Conservation (phyloP, 371 early-diverging fungal genomes). For the Racocetra persica region DNA sequence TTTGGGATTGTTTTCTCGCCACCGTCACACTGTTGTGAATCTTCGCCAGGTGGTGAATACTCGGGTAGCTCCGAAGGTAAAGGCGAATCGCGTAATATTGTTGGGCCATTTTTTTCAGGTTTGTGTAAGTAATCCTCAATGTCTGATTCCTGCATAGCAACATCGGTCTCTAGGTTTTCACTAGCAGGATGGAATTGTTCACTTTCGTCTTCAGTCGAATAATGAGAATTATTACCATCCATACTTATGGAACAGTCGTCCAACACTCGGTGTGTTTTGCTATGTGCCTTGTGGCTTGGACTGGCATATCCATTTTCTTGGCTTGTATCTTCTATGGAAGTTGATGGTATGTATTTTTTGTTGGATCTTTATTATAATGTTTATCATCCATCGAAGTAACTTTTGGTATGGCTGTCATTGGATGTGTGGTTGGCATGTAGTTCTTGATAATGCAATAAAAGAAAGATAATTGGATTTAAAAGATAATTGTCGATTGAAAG, state of each 20-base stretch:
- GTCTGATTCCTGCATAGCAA: background rate
- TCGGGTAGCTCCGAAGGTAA: constrained; percentile 3
- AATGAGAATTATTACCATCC: constrained; percentile 14
- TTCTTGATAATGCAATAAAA: background rate
- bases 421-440: constrained; percentile 40
- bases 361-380: constrained; percentile 23
- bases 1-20: background rate
- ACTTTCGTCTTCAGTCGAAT: constrained; percentile 26
- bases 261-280: background rate
- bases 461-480: no score
- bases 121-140: background rate
- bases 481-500: no score
- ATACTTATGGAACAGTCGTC: constrained; percentile 13
- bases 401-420: constrained; percentile 9
- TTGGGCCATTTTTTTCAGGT: constrained; percentile 5
- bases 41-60: constrained; percentile 17
- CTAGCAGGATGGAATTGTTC: constrained; percentile 30
- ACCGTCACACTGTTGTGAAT: background rate
- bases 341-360: constrained; percentile 37
- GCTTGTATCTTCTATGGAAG: background rate
- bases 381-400: constrained; percentile 30
- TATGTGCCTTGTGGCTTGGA: background rate
- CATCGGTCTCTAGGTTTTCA: constrained; percentile 8
- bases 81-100: constrained; percentile 26
- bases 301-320: constrained; percentile 4